phyloP scores from a whole-genome alignment of 768 basidiomycete genomes.

The Russula sp. region DNA sequence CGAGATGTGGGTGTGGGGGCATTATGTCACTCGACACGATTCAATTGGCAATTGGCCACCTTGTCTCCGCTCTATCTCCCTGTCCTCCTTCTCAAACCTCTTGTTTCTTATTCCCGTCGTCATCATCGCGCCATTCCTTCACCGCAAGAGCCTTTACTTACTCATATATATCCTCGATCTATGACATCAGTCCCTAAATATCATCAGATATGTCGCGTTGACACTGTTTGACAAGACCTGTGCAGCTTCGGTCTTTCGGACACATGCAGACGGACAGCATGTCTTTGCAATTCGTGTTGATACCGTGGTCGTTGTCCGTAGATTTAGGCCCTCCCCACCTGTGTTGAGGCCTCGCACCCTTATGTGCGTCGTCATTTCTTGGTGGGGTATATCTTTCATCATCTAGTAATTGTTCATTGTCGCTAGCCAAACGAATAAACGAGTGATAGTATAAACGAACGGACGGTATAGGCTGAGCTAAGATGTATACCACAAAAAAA shows the following conservation, averaged over 20 bases:
- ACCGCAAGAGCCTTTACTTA: too few relatives aligned
- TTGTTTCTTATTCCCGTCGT: too few relatives aligned
- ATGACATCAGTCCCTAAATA: too few relatives aligned
- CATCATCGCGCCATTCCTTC: too few relatives aligned
- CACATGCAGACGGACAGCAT: slow-evolving; percentile 22
- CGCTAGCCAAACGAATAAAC: slow-evolving; percentile 1
- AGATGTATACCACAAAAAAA: slow-evolving; percentile 3
- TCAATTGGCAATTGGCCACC: too few relatives aligned
- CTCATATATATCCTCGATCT: too few relatives aligned
- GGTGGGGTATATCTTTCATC: slow-evolving; percentile 13
- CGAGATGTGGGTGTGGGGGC: too few relatives aligned
- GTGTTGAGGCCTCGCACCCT: slow-evolving; percentile 20
- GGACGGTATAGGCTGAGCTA: slow-evolving; percentile 17
- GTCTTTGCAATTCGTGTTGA: slow-evolving; percentile 12
- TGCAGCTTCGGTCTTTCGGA: slow-evolving; percentile 4
- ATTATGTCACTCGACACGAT: too few relatives aligned
- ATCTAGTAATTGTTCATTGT: neutral
- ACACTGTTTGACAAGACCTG: too few relatives aligned
- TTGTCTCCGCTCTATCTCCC: too few relatives aligned
- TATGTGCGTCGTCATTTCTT: slow-evolving; percentile 16
- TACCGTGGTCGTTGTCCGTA: slow-evolving; percentile 22
- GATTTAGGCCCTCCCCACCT: slow-evolving; percentile 10
- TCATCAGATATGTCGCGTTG: too few relatives aligned
- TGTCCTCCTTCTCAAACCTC: too few relatives aligned
- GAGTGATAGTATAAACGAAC: slow-evolving; percentile 17